These are phyloP conservation scores for Phanerochaete sordida DNA, from an alignment of 768 basidiomycete genomes.

Conservation along the genomic window DNA sequence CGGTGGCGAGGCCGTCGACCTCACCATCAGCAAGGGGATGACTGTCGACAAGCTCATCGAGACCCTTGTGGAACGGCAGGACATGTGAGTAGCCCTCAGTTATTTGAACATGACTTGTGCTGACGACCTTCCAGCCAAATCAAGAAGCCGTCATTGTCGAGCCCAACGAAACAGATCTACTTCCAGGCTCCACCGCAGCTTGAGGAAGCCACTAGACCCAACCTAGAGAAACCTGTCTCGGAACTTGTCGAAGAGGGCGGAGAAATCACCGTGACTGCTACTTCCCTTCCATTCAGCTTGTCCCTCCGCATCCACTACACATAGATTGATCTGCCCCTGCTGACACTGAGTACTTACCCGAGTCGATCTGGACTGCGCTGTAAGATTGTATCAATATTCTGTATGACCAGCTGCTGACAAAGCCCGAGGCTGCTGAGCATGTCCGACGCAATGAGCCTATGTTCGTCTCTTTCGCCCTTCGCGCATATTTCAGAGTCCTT, in stretches of 20 bases:
- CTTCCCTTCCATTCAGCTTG: constrained; percentile 82
- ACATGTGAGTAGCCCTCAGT: constrained; percentile 60
- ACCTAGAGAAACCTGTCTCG: constrained; percentile 80
- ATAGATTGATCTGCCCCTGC: constrained; percentile 18
- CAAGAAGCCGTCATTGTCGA: constrained; percentile 91
- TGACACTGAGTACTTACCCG: no score
- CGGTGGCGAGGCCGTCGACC: constrained; percentile 82
- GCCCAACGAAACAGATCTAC: constrained; percentile 75
- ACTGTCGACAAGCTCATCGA: constrained; percentile 90
- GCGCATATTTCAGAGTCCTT: no score
- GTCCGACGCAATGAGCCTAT: no score
- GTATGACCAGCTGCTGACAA: no score
- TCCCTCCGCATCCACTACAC: constrained; percentile 61
- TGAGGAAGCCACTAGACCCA: constrained; percentile 85
- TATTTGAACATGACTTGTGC: background rate
- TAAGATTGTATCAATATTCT: no score
- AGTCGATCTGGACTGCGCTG: no score
- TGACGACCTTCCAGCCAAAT: constrained; percentile 66
- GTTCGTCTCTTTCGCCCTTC: no score
- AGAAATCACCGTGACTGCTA: constrained; percentile 86
- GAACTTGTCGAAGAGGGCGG: constrained; percentile 78
- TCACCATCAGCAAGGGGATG: constrained; percentile 64
- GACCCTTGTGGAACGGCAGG: constrained; percentile 79
- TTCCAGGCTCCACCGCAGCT: constrained; percentile 92
- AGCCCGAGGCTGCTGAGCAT: no score